These are phyloP conservation scores for Chlorociboria aeruginascens DNA, from an alignment of 495 filamentous ascomycete species.

Conservation along the genomic window DNA sequence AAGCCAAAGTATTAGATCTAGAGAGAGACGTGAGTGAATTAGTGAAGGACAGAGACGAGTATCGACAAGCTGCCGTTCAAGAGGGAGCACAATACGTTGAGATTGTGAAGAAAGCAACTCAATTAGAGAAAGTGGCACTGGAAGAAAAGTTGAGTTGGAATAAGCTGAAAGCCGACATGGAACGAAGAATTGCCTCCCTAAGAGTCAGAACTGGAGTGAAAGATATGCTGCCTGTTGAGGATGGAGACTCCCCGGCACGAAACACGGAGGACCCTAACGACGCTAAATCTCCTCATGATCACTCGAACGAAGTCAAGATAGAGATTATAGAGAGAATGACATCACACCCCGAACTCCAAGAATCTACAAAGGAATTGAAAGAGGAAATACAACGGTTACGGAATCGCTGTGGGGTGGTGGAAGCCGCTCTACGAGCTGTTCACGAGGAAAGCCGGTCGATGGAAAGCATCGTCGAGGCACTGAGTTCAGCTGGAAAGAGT, in stretches of 20 bases:
- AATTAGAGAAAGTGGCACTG: slow-evolving; percentile 26
- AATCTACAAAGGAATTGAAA: slow-evolving; percentile 6
- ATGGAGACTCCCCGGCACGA: not conserved
- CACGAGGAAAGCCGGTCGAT: slow-evolving; percentile 13
- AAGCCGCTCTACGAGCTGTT: slow-evolving; percentile 10
- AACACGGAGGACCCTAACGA: not conserved
- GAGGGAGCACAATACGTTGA: slow-evolving; percentile 33
- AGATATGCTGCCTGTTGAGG: not conserved
- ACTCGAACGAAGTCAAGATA: not conserved
- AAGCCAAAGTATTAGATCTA: slow-evolving; percentile 25
- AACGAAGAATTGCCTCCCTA: slow-evolving; percentile 13
- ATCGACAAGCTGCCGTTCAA: slow-evolving; percentile 20
- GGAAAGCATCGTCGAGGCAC: slow-evolving; percentile 11
- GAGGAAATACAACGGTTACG: slow-evolving; percentile 12
- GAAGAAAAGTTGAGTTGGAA: slow-evolving; percentile 29
- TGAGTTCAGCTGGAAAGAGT: slow-evolving; percentile 6
- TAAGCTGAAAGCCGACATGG: slow-evolving; percentile 24
- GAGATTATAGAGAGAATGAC: not conserved
- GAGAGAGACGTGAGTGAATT: slow-evolving; percentile 30
- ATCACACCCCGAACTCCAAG: not conserved
- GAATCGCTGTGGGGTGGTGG: slow-evolving; percentile 11
- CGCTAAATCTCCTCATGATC: not conserved
- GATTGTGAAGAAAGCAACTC: slow-evolving; percentile 33
- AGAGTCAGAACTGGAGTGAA: not conserved
- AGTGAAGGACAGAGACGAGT: slow-evolving; percentile 27